Evolutionary conservation across 345 rosid species (phyloP), one percentile per base, ranked within the genome.

Genomic region (Eucalyptus camaldulensis): DNA sequence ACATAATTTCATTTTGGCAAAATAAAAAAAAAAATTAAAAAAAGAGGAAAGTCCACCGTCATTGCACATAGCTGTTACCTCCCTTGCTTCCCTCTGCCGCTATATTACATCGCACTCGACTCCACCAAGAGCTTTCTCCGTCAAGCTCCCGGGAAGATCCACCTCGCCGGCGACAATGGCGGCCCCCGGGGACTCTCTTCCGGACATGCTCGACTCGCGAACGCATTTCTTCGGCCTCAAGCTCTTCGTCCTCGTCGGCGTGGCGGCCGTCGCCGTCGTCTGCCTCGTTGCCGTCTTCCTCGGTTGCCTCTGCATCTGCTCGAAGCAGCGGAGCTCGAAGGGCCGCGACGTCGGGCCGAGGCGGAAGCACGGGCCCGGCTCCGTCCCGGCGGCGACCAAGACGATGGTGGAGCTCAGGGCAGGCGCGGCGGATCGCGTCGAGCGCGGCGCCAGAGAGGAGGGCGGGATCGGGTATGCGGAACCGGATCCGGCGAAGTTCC

Each of bases 361-460:
- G 76, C 6, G 19, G 76, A n/a, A 96, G 89, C 98, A 94, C 91
- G 94, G 93, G 91, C 95, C 98, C 12, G 96, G 99, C 69, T 88
- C 92, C 69, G 94, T 95, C 91, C 98, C 99, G 1, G 60, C 96
- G 13, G 96, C 93, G 29, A 92, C 98, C 65, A 96, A 94, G 86
- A 96, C 96, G 93, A 95, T 94, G 86, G 51, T 91, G 86, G 98
- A 95, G 94, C 93, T 97, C 93, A 93, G 91, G 87, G 90, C 94
- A 17, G 6, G 62, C 86, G 93, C 21, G 40, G 37, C 62, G 91
- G 94, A 93, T 54, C 93, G 69, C 5, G 87, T 40, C 40, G 91
- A 33, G 29, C 40, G 76, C 16, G 76, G 76, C 40, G 33, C 76
- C 3, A 16, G 37, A 65, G 6, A n/a, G 37, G 76, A 65, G 40